Conservation (phyloP, 306 rosid genomes). For the Morella rubra region DNA sequence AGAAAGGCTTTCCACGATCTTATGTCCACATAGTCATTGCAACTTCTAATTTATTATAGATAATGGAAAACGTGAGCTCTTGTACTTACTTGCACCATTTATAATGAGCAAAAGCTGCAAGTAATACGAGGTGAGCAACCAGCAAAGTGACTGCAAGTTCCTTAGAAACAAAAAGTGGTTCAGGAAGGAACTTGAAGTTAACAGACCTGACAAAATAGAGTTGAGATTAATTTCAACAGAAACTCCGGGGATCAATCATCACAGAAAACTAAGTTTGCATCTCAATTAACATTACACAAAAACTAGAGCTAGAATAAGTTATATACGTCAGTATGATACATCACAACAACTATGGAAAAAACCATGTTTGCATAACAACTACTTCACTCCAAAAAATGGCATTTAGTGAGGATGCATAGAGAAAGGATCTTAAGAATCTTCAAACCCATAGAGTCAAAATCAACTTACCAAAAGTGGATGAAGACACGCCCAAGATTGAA, state of each 20-base stretch:
- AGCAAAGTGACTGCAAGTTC: slow-evolving; percentile 71
- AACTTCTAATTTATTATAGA: neutral
- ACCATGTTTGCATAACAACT: neutral
- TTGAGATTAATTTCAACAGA: slow-evolving; percentile 33
- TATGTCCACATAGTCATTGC: neutral
- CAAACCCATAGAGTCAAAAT: slow-evolving; percentile 18
- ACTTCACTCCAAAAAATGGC: neutral
- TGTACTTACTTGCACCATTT: slow-evolving; percentile 97
- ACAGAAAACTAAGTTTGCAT: neutral
- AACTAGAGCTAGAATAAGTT: neutral
- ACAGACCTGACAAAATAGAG: slow-evolving; percentile 70
- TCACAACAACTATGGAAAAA: neutral
- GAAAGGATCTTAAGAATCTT: slow-evolving; percentile 25
- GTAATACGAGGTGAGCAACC: slow-evolving; percentile 64
- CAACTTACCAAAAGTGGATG: slow-evolving; percentile 86
- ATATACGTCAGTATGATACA: neutral
- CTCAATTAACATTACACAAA: neutral
- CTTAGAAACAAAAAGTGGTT: slow-evolving; percentile 78
- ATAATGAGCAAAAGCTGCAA: slow-evolving; percentile 67
- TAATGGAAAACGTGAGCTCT: slow-evolving; percentile 7
- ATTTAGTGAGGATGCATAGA: neutral
- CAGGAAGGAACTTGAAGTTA: slow-evolving; percentile 91
- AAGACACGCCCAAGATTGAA: slow-evolving; percentile 96
- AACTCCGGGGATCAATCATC: neutral
- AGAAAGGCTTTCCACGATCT: neutral